Evolutionary conservation across 495 filamentous ascomycete species (phyloP), one percentile per base, ranked within the genome.

Genomic region (Neurospora sp.): DNA sequence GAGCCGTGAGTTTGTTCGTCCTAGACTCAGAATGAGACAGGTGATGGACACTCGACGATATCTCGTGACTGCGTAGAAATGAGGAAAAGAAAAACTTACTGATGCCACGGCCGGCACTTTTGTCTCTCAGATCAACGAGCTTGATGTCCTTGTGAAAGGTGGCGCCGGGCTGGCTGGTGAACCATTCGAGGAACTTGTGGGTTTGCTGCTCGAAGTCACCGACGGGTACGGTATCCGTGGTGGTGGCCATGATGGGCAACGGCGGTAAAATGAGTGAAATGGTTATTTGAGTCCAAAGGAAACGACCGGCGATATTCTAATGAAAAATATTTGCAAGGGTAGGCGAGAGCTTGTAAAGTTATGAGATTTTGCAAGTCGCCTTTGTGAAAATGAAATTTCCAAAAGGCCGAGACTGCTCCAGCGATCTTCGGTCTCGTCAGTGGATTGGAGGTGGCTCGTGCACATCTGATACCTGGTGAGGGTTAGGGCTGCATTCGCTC

Each of bases 81-180:
- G 20, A 11, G 7, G 14, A 20, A 20, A 5, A 3, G 5, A 0
- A 8, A 22, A 11, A 72, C 80, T 76, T 68, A 86, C 85, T 75
- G 71, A 86, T 85, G 41, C 85, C 84, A 59, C 85, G 77, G 1
- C 85, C 85, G 0, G 83, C 82, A 27, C 80, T 77, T 2, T 73
- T 76, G 1, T 70, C 69, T 27, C 84, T 78, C 20, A 86, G 74
- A 74, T 86, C 84, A 68, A 76, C 72, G n/a, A 86, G 82, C 48
- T 78, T 71, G 70, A 86, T 85, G 46, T 82, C 77, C 0, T 74
- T 69, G 71, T 83, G 83, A 70, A 86, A 86, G 35, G 81, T 86
- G 4, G 84, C 81, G 5, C 85, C 84, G 0, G 82, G 85, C 70
- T 81, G 79, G 8, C 75, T 53, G 40, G 72, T 76, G 74, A 86